These are phyloP conservation scores for Epichloe amarillans DNA, from an alignment of 2,329 filamentous ascomycete genomes.

Conservation along the genomic window DNA sequence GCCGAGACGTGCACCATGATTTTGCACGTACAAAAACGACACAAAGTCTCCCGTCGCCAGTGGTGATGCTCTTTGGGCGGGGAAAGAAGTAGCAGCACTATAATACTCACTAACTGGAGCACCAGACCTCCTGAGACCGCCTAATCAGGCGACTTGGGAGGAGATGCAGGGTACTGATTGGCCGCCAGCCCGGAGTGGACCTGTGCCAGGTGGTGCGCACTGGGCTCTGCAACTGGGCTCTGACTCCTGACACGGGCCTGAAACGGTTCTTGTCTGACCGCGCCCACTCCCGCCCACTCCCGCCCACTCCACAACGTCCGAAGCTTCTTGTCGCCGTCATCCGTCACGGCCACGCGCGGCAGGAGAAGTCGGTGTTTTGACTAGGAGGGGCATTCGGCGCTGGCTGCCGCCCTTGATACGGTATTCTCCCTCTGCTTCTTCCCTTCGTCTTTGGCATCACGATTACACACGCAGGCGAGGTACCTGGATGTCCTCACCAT, in stretches of 20 bases:
- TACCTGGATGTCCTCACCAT: not conserved
- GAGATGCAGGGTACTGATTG: constrained; percentile 11
- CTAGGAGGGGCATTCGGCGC: no score
- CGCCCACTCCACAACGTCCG: no score
- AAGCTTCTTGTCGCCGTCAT: no score
- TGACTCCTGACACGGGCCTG: constrained; percentile 14
- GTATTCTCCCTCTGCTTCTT: not conserved
- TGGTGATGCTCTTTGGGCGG: no score
- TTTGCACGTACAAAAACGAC: no score
- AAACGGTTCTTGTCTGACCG: constrained; percentile 9
- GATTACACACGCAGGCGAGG: not conserved
- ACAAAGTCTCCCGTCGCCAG: no score
- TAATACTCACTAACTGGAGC: no score
- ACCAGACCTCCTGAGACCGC: constrained; percentile 6
- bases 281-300: not conserved
- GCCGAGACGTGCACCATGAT: no score
- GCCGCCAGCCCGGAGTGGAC: constrained; percentile 8
- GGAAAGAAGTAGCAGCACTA: no score
- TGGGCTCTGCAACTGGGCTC: constrained; percentile 6
- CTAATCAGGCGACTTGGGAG: constrained; percentile 14
- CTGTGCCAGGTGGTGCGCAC: constrained; percentile 10
- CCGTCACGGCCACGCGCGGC: not conserved
- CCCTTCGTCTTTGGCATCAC: no score
- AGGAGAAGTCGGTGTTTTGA: no score
- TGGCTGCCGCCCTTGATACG: not conserved